phyloP scores from a whole-genome alignment of 768 basidiomycete species.

The Sarcodon sp. region DNA sequence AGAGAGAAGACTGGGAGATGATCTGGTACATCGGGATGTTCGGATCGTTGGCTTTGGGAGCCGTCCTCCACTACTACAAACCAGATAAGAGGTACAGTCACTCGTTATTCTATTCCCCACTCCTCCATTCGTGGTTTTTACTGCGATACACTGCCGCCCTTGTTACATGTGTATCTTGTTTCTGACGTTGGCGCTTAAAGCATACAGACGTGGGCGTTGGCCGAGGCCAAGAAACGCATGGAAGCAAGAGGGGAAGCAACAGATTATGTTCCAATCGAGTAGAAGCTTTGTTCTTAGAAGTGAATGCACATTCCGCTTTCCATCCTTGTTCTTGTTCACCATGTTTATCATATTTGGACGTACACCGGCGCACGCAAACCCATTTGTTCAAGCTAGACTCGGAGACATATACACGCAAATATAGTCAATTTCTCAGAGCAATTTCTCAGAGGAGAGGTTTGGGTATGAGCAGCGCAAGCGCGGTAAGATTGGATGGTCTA shows the following conservation, averaged over 20 bases:
- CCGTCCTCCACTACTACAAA: conserved; percentile 78
- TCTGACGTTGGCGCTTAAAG: conserved; percentile 23
- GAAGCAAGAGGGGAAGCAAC: conserved; percentile 87
- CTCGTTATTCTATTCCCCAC: neutral
- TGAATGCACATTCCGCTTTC: no score
- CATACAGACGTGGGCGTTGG: conserved; percentile 86
- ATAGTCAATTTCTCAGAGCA: no score
- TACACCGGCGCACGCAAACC: no score
- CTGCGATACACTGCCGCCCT: neutral
- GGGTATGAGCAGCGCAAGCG: no score
- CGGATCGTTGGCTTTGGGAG: conserved; percentile 67
- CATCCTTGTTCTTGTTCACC: no score
- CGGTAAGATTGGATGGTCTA: no score
- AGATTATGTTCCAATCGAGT: conserved; percentile 32
- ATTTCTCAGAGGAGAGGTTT: no score
- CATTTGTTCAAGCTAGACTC: no score
- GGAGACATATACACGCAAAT: no score
- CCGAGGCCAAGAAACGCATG: conserved; percentile 84
- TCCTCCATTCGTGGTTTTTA: neutral
- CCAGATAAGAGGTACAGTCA: conserved; percentile 76
- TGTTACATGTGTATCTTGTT: neutral
- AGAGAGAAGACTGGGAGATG: conserved; percentile 85
- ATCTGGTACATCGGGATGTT: conserved; percentile 90
- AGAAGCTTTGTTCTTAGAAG: neutral
- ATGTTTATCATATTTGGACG: no score